phyloP scores from a whole-genome alignment of 192 early-diverging fungal species.

The Coemansia sp. region DNA sequence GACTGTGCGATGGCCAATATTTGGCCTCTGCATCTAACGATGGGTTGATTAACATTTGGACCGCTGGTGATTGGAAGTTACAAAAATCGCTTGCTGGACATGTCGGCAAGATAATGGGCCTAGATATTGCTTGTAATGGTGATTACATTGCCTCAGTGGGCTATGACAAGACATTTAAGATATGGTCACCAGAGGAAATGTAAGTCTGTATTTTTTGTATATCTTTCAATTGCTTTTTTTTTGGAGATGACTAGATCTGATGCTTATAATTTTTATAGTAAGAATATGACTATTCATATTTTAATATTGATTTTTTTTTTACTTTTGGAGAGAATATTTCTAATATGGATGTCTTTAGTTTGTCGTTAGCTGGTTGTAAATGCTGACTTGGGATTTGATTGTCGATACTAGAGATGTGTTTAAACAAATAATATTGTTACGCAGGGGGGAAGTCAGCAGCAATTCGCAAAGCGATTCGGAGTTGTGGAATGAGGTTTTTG shows the following conservation, averaged over 20 bases:
- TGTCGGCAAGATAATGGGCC: slow-evolving; percentile 85
- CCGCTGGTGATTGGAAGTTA: slow-evolving; percentile 89
- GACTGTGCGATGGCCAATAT: slow-evolving; percentile 68
- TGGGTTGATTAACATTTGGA: slow-evolving; percentile 90
- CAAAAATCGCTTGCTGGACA: slow-evolving; percentile 84
- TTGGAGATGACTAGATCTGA: background rate
- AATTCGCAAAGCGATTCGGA: too few relatives aligned
- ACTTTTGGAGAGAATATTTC: background rate
- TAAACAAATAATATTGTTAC: too few relatives aligned
- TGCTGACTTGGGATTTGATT: background rate
- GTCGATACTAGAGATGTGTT: background rate
- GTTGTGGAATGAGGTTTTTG: too few relatives aligned
- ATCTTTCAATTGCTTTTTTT: background rate
- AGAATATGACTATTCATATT: background rate
- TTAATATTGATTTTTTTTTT: background rate
- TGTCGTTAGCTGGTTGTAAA: background rate
- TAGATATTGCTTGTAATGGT: slow-evolving; percentile 80
- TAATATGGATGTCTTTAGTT: background rate
- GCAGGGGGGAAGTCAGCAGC: too few relatives aligned
- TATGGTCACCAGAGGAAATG: slow-evolving; percentile 68
- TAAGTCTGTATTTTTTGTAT: background rate
- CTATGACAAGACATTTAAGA: slow-evolving; percentile 94
- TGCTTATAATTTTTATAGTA: background rate
- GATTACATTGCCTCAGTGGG: slow-evolving; percentile 81
- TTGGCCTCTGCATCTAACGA: slow-evolving; percentile 83